Conservation (phyloP, 2,329 filamentous ascomycete genomes). For the Aaosphaeria arxii region DNA sequence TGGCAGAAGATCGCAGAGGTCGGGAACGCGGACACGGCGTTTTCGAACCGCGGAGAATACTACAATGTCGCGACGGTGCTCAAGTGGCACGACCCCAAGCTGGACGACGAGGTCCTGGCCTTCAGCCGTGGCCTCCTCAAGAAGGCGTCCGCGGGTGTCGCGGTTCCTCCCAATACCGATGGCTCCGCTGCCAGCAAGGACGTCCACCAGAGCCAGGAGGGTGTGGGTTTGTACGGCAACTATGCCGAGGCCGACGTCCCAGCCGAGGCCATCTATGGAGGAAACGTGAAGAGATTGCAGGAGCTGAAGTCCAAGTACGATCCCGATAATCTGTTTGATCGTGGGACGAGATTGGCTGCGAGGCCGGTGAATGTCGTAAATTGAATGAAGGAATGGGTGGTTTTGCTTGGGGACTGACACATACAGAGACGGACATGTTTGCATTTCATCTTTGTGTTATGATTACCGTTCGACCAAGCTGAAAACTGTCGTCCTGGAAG, state of each 20-base stretch:
- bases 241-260: constrained; percentile 26
- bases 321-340: constrained; percentile 30
- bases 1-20: constrained; percentile 22
- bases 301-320: constrained; percentile 36
- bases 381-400: neutral
- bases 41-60: constrained; percentile 30
- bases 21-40: constrained; percentile 19
- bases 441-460: constrained; percentile 5
- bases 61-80: constrained; percentile 31
- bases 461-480: too few relatives aligned
- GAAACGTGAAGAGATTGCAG: constrained; percentile 27
- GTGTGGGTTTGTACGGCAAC: constrained; percentile 32
- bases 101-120: constrained; percentile 21
- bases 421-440: too few relatives aligned
- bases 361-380: constrained; percentile 9
- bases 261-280: constrained; percentile 28
- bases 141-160: constrained; percentile 18
- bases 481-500: too few relatives aligned
- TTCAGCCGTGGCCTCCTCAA: constrained; percentile 24
- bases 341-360: constrained; percentile 10
- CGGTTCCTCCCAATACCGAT: constrained; percentile 2
- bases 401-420: too few relatives aligned
- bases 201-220: constrained; percentile 9
- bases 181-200: constrained; percentile 9
- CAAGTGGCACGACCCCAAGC: constrained; percentile 26